Conservation (phyloP, 345 rosid species). For the Microcos paniculata region DNA sequence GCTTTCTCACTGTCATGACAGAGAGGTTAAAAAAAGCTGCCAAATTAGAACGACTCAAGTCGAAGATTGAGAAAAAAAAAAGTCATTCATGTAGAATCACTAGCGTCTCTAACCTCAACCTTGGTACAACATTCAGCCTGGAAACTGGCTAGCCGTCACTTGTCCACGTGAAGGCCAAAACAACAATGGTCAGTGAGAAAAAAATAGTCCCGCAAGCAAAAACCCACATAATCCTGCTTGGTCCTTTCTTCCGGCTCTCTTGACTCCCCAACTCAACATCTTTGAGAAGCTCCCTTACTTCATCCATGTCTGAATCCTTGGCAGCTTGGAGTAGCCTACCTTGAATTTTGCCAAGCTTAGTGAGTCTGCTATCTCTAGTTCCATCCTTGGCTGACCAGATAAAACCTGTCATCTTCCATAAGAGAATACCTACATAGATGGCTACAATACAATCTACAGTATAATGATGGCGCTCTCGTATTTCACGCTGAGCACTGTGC, state of each 20-base stretch:
- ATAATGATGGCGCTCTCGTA: constrained; percentile 90
- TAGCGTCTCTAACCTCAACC: background rate
- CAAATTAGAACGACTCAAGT: background rate
- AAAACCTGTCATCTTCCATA: constrained; percentile 93
- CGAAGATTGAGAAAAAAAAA: background rate
- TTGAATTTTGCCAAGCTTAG: constrained; percentile 65
- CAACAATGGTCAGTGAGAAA: constrained; percentile 54
- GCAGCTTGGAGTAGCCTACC: constrained; percentile 74
- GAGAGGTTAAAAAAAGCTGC: background rate
- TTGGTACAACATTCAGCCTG: background rate
- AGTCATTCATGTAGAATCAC: background rate
- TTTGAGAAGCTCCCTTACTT: constrained; percentile 73
- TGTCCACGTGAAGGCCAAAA: constrained; percentile 77
- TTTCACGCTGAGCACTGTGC: constrained; percentile 87
- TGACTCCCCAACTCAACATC: constrained; percentile 54
- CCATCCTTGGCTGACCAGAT: constrained; percentile 59
- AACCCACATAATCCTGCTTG: constrained; percentile 50
- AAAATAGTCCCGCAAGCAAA: constrained; percentile 60
- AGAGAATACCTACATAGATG: constrained; percentile 81
- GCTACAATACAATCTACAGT: constrained; percentile 85
- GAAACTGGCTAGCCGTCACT: constrained; percentile 61
- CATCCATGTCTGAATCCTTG: constrained; percentile 86
- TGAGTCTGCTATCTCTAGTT: constrained; percentile 33
- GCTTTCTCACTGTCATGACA: background rate
- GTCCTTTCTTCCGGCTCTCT: constrained; percentile 39